Evolutionary conservation across 2,329 filamentous ascomycete genomes (phyloP), one percentile per base, ranked within the genome.

Genomic region (Calonectria leucothoes): DNA sequence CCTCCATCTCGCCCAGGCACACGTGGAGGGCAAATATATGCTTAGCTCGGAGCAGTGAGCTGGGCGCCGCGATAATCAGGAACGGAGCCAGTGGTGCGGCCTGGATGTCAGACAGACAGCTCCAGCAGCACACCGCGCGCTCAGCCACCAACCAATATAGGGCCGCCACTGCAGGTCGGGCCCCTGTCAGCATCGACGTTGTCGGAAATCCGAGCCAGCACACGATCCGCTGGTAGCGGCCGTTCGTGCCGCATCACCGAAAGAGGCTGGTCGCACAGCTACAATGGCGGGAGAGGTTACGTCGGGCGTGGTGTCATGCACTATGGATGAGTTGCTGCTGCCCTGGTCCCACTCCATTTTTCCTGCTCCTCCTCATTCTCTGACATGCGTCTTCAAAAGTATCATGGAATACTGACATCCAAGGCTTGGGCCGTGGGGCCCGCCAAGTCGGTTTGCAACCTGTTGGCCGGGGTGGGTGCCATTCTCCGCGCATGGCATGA

Each of bases 21-120:
- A 75, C 67, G 75, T 70, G 73, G 73, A 64, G 29, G 31, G 42
- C n/a, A 33, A 48, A 49, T 64, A 61, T 61, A 61, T 63, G 57
- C 67, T 69, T 64, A 63, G 35, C 63, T 65, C 17, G 15, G 57
- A 73, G 70, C 61, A 11, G 51, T 42, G n/a, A 42, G 27, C 31
- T 39, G n/a, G n/a, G 45, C 20, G 70, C 42, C 66, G 51, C 35
- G 63, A 57, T 57, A 72, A 64, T 61, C 52, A 71, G 74, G 72
- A 72, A 75, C 65, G 72, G 48, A 45, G 42, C 29, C 11, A 37
- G 42, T 35, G 52, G 55, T 51, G 48, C 51, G 29, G 48, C 31
- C 52, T 66, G 49, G 39, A 14, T 69, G 74, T 70, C 59, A 67
- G 33, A 67, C 73, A 25, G 63, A 63, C 69, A 69, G 55, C 70